Evolutionary conservation across 306 rosid genomes (phyloP), one percentile per base, ranked within the genome.

Genomic region (Acacia melanoxylon): DNA sequence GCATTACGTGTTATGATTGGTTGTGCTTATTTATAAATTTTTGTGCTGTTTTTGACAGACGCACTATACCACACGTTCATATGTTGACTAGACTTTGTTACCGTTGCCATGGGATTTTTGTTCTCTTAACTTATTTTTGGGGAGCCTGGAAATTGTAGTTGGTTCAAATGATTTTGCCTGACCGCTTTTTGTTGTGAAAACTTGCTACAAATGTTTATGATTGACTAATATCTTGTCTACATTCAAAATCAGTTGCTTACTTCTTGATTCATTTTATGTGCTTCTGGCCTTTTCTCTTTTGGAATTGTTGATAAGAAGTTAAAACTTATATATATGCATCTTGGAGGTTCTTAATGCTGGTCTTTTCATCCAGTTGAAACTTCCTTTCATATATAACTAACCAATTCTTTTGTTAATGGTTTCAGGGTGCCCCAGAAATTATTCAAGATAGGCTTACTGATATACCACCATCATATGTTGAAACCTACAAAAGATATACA

Each of bases 381-480:
- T 75, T 80, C 82, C 22, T 24, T 33, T 59, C 58, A 8, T 35
- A 3, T 54, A 14, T 20, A 75, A 56, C 78, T 76, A 17, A 74
- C 63, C 31, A 63, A 40, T 58, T 79, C 20, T 46, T 49, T 19
- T 49, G 62, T 24, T 40, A 66, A 58, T 66, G 78, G 52, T 82
- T 85, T 83, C 92, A 95, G 99, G 99, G 99, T 86, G 99, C 99
- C 68, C 99, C 99, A 3, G 99, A 95, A 92, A 88, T 93, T 80
- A 93, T 95, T 90, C 96, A 95, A 86, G 91, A 89, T 69, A 92
- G 98, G 83, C 99, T 95, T 75, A 74, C 81, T 41, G 92, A 93
- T 83, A 59, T 91, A 62, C 99, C 99, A 12, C 85, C 89, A 62
- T 88, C 91, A 19, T 95, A 93, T 84, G 89, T 92, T 78, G 97